Evolutionary conservation across 1,284 basidiomycete genomes (phyloP).

Genomic region (Athelia psychrophila): DNA sequence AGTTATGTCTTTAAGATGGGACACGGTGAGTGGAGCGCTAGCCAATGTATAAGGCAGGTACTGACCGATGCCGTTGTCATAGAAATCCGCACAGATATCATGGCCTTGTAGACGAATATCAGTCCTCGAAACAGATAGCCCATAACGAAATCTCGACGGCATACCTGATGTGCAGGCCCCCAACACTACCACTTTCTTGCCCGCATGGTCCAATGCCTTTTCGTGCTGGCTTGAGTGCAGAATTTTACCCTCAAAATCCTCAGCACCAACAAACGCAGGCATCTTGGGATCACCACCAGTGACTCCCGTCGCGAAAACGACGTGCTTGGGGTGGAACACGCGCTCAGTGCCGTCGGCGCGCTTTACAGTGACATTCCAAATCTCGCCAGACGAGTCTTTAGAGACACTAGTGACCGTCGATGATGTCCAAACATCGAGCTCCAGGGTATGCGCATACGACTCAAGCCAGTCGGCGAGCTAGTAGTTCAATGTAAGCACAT

Average conservation of each 20-base stretch:
- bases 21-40: background rate
- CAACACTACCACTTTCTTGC: conserved; percentile 60
- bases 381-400: conserved; percentile 43
- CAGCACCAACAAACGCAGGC: conserved; percentile 43
- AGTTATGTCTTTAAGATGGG: conserved; percentile 41
- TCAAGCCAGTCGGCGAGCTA: conserved; percentile 71
- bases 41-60: background rate
- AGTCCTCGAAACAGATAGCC: background rate
- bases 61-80: conserved; percentile 33
- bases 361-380: conserved; percentile 54
- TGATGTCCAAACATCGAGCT: conserved; percentile 66
- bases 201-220: conserved; percentile 43
- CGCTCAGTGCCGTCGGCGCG: conserved; percentile 39
- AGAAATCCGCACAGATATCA: conserved; percentile 37
- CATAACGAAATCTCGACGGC: conserved; percentile 6
- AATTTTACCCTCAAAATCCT: conserved; percentile 51
- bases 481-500: conserved; percentile 1
- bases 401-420: conserved; percentile 41
- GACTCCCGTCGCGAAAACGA: conserved; percentile 63
- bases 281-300: conserved; percentile 48
- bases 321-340: conserved; percentile 50
- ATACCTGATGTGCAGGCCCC: conserved; percentile 60
- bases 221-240: conserved; percentile 55
- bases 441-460: conserved; percentile 59
- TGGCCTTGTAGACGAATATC: conserved; percentile 23